phyloP scores from a whole-genome alignment of 805 yeast genomes.

The Priceomyces fermenticarens region DNA sequence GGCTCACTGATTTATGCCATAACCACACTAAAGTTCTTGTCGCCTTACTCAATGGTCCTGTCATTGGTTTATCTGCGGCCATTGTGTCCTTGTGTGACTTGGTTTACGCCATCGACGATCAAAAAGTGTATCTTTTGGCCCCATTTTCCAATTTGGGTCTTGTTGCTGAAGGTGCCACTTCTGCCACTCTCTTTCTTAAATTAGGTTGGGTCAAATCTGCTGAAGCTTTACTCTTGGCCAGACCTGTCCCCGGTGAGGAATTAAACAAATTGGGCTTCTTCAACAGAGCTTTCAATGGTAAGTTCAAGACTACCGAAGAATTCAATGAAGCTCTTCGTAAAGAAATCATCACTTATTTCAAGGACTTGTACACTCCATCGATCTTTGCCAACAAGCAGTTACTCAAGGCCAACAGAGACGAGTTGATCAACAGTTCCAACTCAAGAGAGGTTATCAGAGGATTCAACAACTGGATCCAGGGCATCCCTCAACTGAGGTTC shows the following conservation, averaged over 20 bases:
- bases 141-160: constrained; percentile 84
- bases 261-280: constrained; percentile 58
- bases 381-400: constrained; percentile 40
- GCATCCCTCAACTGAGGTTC: constrained; percentile 71
- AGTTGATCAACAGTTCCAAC: constrained; percentile 45
- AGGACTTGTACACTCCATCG: constrained; percentile 43
- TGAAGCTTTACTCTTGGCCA: constrained; percentile 69
- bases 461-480: constrained; percentile 64
- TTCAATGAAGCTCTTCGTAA: constrained; percentile 42
- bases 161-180: constrained; percentile 77
- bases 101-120: constrained; percentile 61
- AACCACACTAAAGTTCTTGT: constrained; percentile 70
- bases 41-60: constrained; percentile 84
- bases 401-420: constrained; percentile 38
- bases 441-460: constrained; percentile 70
- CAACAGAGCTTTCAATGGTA: constrained; percentile 50
- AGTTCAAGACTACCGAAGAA: constrained; percentile 30
- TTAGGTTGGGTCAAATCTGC: constrained; percentile 71
- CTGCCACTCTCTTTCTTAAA: constrained; percentile 64
- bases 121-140: constrained; percentile 55
- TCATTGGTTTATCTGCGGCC: constrained; percentile 73
- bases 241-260: constrained; percentile 60
- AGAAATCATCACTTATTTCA: constrained; percentile 32
- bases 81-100: constrained; percentile 74
- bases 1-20: constrained; percentile 62